Evolutionary conservation across 164 flowering plant species (phyloP), one percentile per base, ranked within the genome.

Genomic region (Nymphaea thermarum): DNA sequence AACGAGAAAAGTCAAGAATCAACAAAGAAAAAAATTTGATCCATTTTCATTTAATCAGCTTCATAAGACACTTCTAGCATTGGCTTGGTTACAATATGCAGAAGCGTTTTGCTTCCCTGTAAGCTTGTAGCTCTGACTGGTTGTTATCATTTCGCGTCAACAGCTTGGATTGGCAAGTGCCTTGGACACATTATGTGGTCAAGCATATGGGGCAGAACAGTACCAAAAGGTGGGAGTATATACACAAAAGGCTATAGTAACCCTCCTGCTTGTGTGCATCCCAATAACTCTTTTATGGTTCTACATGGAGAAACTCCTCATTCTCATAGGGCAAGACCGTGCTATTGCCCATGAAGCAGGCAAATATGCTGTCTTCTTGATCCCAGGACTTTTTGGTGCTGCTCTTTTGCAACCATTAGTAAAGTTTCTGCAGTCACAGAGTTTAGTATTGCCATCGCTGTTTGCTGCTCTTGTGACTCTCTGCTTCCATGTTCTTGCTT

Each of bases 141-240:
- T 25, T 25, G 36, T 0, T 25, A 25, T 25, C 36, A 25, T 25
- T 25, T 25, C 1, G 36, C 36, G 1, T 25, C 16, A 69, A 64
- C 84, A 83, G 89, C 43, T 70, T 15, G 89, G 89, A 70, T 74
- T 85, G 86, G 76, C 87, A 5, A 69, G 81, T 74, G 87, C 78
- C 43, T 62, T 86, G 71, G 90, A 86, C 68, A 86, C 90, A 12
- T 69, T 81, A 17, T 80, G 83, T 64, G 90, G 90, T 0, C 90
- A 86, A 77, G 87, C 87, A 57, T 81, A 77, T 77, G 90, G 90
- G 59, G 90, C 86, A 60, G 61, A 77, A 18, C 87, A 86, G 69
- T 86, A 84, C 63, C 67, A 63, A 41, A 75, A 80, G 67, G 68
- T 86, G 3, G 87, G 90, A 64, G 55, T 65, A 41, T 80, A 84